phyloP scores from a whole-genome alignment of 352 stramenopile species.

The Phytophthora gonapodyides region DNA sequence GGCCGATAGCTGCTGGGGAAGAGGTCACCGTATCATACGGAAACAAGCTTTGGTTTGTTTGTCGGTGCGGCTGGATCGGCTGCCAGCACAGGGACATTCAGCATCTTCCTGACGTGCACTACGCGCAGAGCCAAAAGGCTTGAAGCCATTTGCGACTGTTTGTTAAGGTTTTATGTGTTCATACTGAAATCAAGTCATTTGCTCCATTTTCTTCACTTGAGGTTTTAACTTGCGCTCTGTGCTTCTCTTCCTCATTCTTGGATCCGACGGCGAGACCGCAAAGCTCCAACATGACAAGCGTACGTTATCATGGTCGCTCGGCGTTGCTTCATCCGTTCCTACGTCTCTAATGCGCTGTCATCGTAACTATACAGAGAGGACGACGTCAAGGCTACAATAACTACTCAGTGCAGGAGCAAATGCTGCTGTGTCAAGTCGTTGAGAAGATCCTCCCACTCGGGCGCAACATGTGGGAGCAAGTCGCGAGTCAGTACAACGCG shows the following conservation, averaged over 20 bases:
- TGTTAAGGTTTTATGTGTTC: too few relatives aligned
- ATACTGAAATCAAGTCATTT: too few relatives aligned
- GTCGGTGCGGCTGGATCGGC: not conserved
- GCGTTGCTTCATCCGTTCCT: too few relatives aligned
- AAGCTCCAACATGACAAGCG: too few relatives aligned
- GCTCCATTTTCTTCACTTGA: not conserved
- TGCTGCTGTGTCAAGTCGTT: not conserved
- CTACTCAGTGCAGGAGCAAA: not conserved
- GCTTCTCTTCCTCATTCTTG: too few relatives aligned
- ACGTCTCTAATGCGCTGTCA: too few relatives aligned
- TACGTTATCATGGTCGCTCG: not conserved
- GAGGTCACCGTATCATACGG: slow-evolving; percentile 6
- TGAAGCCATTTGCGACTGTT: too few relatives aligned
- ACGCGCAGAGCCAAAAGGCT: too few relatives aligned
- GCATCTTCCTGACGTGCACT: too few relatives aligned
- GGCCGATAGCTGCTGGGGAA: not conserved
- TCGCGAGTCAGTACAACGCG: not conserved
- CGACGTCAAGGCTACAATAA: not conserved
- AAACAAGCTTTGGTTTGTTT: not conserved
- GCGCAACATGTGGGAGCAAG: slow-evolving; percentile 7
- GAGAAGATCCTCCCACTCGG: slow-evolving; percentile 2
- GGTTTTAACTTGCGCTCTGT: not conserved
- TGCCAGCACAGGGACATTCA: slow-evolving; percentile 4
- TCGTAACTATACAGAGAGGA: not conserved
- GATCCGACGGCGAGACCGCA: too few relatives aligned